phyloP scores from a whole-genome alignment of 2,329 filamentous ascomycete species.

The Hymenoscyphus infarciens region DNA sequence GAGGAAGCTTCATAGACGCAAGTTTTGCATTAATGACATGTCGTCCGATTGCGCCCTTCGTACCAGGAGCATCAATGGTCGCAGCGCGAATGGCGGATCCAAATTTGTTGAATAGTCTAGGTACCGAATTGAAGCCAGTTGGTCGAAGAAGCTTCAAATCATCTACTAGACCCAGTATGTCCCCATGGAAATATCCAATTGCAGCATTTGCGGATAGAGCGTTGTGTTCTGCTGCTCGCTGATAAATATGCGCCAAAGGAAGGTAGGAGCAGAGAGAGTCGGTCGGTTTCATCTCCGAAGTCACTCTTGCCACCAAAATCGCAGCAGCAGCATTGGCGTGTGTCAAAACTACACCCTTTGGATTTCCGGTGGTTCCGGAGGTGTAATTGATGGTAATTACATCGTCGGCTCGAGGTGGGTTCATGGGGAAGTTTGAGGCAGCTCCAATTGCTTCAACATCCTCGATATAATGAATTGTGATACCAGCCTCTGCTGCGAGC shows the following conservation, averaged over 20 bases:
- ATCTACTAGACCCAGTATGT: constrained; percentile 80
- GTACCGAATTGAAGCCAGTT: constrained; percentile 81
- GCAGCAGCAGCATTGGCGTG: constrained; percentile 79
- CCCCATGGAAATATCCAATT: constrained; percentile 92
- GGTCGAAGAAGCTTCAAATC: constrained; percentile 86
- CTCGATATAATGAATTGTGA: constrained; percentile 73
- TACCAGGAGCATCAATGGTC: constrained; percentile 73
- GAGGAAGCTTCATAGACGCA: constrained; percentile 68
- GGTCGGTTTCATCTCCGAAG: constrained; percentile 44
- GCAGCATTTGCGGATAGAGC: constrained; percentile 67
- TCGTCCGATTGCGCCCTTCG: constrained; percentile 77
- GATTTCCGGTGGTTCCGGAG: constrained; percentile 77
- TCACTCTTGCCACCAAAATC: constrained; percentile 56
- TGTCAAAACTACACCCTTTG: constrained; percentile 80
- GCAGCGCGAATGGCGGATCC: constrained; percentile 75
- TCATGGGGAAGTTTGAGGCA: constrained; percentile 64
- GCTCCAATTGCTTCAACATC: constrained; percentile 81
- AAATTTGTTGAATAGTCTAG: constrained; percentile 88
- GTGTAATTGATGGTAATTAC: constrained; percentile 89
- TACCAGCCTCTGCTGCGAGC: constrained; percentile 69
- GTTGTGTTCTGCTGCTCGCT: constrained; percentile 76
- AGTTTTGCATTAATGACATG: constrained; percentile 78
- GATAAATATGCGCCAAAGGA: constrained; percentile 90
- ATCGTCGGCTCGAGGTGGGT: constrained; percentile 70
- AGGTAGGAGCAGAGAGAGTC: constrained; percentile 82